Conservation (phyloP, 2,329 filamentous ascomycete species). For the Aureobasidium namibiae region DNA sequence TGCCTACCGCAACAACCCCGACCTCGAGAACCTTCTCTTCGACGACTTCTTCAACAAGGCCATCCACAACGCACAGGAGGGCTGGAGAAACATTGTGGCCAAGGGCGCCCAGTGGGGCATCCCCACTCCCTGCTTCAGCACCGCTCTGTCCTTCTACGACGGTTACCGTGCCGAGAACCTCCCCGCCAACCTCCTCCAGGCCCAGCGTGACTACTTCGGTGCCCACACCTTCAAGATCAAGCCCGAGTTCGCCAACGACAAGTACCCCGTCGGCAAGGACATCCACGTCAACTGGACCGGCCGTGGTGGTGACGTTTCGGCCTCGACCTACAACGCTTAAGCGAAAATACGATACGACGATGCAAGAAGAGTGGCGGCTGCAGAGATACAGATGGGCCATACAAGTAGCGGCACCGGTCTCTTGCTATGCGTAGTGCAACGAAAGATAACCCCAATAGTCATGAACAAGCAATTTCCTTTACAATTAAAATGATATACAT, state of each 20-base stretch:
- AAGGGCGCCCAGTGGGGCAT: constrained; percentile 92
- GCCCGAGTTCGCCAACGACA: constrained; percentile 40
- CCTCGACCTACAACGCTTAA: constrained; percentile 96
- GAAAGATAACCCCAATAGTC: constrained; percentile 10
- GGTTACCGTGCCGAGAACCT: constrained; percentile 96
- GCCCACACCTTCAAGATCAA: constrained; percentile 48
- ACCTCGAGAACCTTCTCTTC: constrained; percentile 96
- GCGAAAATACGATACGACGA: constrained; percentile 10
- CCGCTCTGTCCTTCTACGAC: constrained; percentile 96
- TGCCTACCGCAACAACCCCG: constrained; percentile 87
- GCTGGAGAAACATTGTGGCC: constrained; percentile 85
- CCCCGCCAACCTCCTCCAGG: constrained; percentile 96
- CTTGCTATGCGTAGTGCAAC: constrained; percentile 11
- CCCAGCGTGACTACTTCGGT: constrained; percentile 99
- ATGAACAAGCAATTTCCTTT: constrained; percentile 12
- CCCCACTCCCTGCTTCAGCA: constrained; percentile 92
- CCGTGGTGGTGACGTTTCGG: constrained; percentile 91
- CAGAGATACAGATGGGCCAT: constrained; percentile 5
- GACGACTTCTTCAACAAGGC: constrained; percentile 99
- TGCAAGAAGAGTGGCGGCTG: not conserved
- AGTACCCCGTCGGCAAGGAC: constrained; percentile 77
- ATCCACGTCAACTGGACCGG: constrained; percentile 99
- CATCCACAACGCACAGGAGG: constrained; percentile 85
- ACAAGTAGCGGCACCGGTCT: not conserved
- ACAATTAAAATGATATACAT: constrained; percentile 3